A percentile compares a stretch with the other conserved stretches of the same genome.
Evolutionary conservation across 2,329 filamentous ascomycete genomes (phyloP).

Genomic region (Dactylellina drechsleri): DNA sequence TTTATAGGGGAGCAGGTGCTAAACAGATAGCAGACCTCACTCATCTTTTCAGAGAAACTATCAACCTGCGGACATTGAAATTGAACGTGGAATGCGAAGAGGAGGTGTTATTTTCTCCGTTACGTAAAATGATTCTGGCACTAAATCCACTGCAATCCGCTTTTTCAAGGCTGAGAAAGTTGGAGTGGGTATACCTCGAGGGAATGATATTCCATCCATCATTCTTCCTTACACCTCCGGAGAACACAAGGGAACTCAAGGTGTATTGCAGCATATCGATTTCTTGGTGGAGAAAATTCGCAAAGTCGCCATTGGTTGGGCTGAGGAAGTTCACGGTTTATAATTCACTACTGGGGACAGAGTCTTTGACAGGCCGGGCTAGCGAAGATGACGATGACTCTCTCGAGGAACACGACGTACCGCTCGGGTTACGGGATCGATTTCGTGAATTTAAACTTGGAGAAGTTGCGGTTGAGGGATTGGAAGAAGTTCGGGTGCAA

Average conservation of each 20-base stretch:
- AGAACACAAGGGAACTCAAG: constrained; percentile 10
- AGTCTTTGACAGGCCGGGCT: constrained; percentile 7
- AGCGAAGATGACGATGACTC: constrained; percentile 25
- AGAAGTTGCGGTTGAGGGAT: constrained; percentile 31
- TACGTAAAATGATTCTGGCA: constrained; percentile 4
- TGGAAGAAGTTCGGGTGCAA: constrained; percentile 33
- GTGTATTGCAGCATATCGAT: constrained; percentile 27
- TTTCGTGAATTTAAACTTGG: constrained; percentile 8
- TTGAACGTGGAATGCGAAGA: constrained; percentile 27
- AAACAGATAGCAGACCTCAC: constrained; percentile 32
- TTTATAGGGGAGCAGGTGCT: background rate
- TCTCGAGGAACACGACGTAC: background rate
- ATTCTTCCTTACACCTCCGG: constrained; percentile 33
- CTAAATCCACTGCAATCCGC: constrained; percentile 28
- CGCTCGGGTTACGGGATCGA: background rate
- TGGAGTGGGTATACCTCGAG: constrained; percentile 32
- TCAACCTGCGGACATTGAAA: constrained; percentile 27
- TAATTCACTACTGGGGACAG: background rate
- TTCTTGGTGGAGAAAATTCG: constrained; percentile 37
- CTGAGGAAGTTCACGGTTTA: constrained; percentile 24
- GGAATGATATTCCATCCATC: constrained; percentile 42
- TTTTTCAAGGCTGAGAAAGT: constrained; percentile 9
- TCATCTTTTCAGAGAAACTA: constrained; percentile 2
- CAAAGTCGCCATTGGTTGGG: constrained; percentile 6
- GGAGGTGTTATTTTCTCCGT: constrained; percentile 20